A percentile compares a stretch with the other conserved stretches of the same genome.
phyloP scores from a whole-genome alignment of 225 moss, liverwort and hornwort species.

The Asterella californica region DNA sequence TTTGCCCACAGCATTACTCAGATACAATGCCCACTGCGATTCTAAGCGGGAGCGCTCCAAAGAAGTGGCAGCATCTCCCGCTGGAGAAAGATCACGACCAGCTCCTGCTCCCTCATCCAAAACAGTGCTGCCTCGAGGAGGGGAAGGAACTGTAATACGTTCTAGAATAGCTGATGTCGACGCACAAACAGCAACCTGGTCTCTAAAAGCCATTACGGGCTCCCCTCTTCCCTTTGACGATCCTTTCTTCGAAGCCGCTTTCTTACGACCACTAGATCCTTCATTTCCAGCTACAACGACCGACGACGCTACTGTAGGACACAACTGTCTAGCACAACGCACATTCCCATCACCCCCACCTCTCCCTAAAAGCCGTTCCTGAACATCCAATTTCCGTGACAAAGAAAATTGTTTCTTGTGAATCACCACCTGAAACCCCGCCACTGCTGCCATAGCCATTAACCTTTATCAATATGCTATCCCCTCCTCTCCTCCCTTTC shows the following conservation, averaged over 20 bases:
- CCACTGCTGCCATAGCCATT: slow-evolving; percentile 38
- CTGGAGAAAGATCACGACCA: slow-evolving; percentile 35
- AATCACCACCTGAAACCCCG: slow-evolving; percentile 36
- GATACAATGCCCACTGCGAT: slow-evolving; percentile 75
- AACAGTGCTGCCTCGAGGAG: slow-evolving; percentile 38
- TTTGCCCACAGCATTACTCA: slow-evolving; percentile 34
- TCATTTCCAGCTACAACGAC: slow-evolving; percentile 49
- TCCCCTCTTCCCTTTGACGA: slow-evolving; percentile 51
- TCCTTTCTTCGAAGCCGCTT: slow-evolving; percentile 39
- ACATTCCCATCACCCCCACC: slow-evolving; percentile 16
- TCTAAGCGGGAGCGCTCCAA: slow-evolving; percentile 76
- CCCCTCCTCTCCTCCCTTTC: slow-evolving; percentile 1
- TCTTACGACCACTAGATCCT: slow-evolving; percentile 50
- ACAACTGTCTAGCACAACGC: slow-evolving; percentile 1
- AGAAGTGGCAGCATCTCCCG: slow-evolving; percentile 63
- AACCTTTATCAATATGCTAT: neutral
- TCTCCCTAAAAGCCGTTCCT: slow-evolving; percentile 11
- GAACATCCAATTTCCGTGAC: slow-evolving; percentile 12
- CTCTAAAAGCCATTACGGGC: slow-evolving; percentile 49
- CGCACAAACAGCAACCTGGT: slow-evolving; percentile 59
- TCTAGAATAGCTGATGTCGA: slow-evolving; percentile 59
- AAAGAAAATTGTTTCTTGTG: slow-evolving; percentile 32
- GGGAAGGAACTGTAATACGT: slow-evolving; percentile 34
- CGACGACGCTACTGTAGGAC: slow-evolving; percentile 21
- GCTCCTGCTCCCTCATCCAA: slow-evolving; percentile 42